Percentiles rank a stretch among this genome's conserved stretches.
Conservation (phyloP, 139 green algal species). For the Zygnema cylindricum region DNA sequence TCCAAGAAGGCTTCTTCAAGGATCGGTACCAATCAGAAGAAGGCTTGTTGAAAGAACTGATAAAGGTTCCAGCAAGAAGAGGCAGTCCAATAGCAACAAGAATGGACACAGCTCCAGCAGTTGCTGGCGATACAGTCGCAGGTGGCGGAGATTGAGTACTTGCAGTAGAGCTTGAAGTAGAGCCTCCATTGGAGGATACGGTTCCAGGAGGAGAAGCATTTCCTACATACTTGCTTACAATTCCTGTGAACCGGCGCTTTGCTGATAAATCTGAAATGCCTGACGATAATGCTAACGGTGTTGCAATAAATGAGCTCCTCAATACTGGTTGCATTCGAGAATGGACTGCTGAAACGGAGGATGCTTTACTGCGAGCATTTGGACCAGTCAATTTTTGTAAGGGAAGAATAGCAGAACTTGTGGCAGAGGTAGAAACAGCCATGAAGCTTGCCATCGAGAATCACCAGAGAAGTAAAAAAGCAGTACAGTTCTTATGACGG, state of each 20-base stretch:
- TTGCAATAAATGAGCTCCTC: no score
- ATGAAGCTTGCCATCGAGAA: no score
- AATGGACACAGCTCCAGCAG: background rate
- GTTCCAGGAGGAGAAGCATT: background rate
- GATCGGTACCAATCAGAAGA: constrained; percentile 37
- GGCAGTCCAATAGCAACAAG: constrained; percentile 17
- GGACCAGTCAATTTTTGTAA: no score
- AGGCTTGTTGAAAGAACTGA: constrained; percentile 3
- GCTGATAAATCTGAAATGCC: no score
- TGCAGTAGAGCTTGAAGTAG: background rate
- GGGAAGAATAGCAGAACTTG: no score
- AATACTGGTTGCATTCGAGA: no score
- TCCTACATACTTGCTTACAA: background rate
- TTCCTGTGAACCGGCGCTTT: background rate
- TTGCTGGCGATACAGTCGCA: background rate
- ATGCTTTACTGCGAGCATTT: no score
- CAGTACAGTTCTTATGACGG: no score
- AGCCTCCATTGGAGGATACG: background rate
- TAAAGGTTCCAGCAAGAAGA: constrained; percentile 8
- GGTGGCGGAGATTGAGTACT: background rate
- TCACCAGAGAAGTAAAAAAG: no score
- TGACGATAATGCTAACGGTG: no score
- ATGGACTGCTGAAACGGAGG: no score
- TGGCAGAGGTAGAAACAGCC: no score
- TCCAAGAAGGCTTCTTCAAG: constrained; percentile 45